Evolutionary conservation across 805 yeast genomes (phyloP), one percentile per base, ranked within the genome.

Genomic region (Kluyveromyces siamensis): DNA sequence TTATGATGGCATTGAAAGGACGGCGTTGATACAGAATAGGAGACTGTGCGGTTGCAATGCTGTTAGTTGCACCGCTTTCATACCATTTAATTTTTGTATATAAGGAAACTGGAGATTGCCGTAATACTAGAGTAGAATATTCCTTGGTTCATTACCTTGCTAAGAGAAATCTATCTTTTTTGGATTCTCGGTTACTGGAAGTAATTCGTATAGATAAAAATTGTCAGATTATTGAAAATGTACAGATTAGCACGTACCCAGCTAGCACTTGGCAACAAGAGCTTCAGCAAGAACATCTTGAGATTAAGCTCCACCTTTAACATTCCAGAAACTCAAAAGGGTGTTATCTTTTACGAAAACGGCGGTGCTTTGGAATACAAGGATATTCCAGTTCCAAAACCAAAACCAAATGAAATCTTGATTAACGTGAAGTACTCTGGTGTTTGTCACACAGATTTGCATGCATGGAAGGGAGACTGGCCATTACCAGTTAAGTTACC

Each of bases 381-480:
- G 53, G 82, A 77, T 56, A 73, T 77, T 49, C 74, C 80, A 6
- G 81, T 77, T 14, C 83, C 84, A 47, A 62, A 57, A 46, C 84
- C 84, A 52, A 75, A 74, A 57, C 68, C 82, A 48, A 77, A 75
- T 54, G 83, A 79, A 61, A 65, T 79, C 48, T 66, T 79, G 59
- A 67, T 79, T 62, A 75, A 79, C 57, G 79, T 79, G 59, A 75
- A 77, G 64, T 79, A 77, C 65, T 79, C 84, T 5, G 84, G 84
- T 62, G 84, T 79, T 19, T 79, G 84, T 59, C 84, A 79, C 65
- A 78, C 84, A 5, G 84, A 79, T 62, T 70, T 79, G 60, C 84
- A 79, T 61, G 84, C 83, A 38, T 79, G 82, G 81, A 76, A 79
- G 58, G 84, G 84, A 53, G 84, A 79, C 61, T 79, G 84, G 84